Conservation (phyloP, 179 eudicot genomes). For the Actinidia polygama region DNA sequence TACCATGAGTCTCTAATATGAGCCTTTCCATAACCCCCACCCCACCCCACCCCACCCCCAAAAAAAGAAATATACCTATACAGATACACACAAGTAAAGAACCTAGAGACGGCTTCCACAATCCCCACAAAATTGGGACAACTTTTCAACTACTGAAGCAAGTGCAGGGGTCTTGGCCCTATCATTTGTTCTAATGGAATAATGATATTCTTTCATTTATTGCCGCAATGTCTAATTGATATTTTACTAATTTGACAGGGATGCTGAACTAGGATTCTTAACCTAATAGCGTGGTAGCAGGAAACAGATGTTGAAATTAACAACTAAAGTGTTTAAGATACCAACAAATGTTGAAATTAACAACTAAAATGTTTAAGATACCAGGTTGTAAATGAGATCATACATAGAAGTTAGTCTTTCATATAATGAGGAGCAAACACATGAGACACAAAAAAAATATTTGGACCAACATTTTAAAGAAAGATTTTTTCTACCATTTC, state of each 20-base stretch:
- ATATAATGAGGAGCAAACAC: neutral
- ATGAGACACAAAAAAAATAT: neutral
- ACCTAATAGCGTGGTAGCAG: neutral
- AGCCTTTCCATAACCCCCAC: neutral
- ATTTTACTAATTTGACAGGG: neutral
- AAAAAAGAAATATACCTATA: neutral
- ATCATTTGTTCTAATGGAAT: neutral
- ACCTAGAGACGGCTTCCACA: neutral
- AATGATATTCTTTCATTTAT: neutral
- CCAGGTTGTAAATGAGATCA: too few species aligned
- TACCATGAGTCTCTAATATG: neutral
- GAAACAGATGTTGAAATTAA: neutral
- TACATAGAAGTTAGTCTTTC: too few species aligned
- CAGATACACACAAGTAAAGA: too few species aligned
- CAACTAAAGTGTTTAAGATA: neutral
- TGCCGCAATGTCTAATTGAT: neutral
- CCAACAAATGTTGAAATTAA: too few species aligned
- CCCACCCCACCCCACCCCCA: too few species aligned
- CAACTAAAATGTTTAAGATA: too few species aligned
- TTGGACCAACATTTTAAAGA: neutral
- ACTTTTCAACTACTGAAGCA: neutral
- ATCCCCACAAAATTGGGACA: neutral
- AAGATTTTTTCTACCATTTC: neutral
- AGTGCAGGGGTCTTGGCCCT: neutral
- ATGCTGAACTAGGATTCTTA: conserved; percentile 10